Base-by-base conservation (phyloP, 371 early-diverging fungal species). In the Rhizopus sp. region DNA sequence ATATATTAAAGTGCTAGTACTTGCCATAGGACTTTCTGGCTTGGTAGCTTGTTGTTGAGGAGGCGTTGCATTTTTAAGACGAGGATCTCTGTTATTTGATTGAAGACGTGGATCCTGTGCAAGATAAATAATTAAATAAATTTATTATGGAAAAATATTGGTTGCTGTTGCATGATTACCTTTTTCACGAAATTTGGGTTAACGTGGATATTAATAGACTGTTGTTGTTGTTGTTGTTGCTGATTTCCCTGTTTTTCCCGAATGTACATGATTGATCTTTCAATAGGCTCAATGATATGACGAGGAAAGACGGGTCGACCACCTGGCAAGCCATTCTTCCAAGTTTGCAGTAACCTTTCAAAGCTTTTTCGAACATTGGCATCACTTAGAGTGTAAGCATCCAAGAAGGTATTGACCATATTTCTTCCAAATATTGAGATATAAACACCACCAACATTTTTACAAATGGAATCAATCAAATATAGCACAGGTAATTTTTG, bases 391-490 rank as follows among this genome's bases (percentile, higher is more conserved):
- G 82, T 76, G 64, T 88, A 96, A 40, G 93, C 88, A 50, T 84
- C 86, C 53, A 88, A 55, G 63, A 90, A 96, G 8, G 83, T 70
- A 35, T 64, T 73, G 30, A 78, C 83, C 62, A 96, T 81, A 51
- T 90, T 85, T 31, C 83, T 75, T 30, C 81, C 78, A 73, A 96
- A 93, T 32, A 85, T 69, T 13, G 68, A 61, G 8, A 89, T 65
- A 73, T 93, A 96, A 17, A 76, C 75, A 16, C 81, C 87, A 16
- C 94, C 94, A 32, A 93, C 88, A 71, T 93, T 93, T 77, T 96
- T 96, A 71, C 86, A 83, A 23, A 96, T 95, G 35, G 95, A 95
- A 75, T 96, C 97, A 57, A 96, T 82, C 42, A 96, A 81, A 72
- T 94, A 96, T 33, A 96, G 75, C 3, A 88, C 81, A 15, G 96